phyloP scores from a whole-genome alignment of 192 early-diverging fungal species.

The Linnemannia exigua region DNA sequence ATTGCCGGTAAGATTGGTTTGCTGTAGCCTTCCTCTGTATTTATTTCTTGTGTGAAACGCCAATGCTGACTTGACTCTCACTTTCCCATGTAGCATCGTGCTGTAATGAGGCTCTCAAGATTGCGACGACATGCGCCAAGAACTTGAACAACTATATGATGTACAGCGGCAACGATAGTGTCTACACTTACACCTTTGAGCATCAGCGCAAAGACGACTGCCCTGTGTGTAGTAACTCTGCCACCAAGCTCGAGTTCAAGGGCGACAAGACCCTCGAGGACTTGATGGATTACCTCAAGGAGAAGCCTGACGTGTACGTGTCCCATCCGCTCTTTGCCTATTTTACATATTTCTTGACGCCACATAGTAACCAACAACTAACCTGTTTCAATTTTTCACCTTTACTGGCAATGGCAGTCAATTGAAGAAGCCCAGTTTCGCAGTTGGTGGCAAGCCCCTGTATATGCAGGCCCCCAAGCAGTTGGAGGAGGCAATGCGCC shows the following conservation, averaged over 20 bases:
- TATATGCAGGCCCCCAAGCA: conserved; percentile 91
- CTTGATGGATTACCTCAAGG: conserved; percentile 85
- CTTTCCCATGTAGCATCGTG: conserved; percentile 77
- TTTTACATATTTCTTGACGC: neutral
- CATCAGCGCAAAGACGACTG: conserved; percentile 88
- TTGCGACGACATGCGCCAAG: conserved; percentile 83
- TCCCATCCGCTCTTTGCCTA: neutral
- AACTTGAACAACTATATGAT: conserved; percentile 97
- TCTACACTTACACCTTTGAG: conserved; percentile 93
- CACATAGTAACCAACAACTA: neutral
- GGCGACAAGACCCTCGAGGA: conserved; percentile 79
- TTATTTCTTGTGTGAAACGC: neutral
- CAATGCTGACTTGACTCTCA: conserved; percentile 4
- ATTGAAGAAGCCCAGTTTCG: conserved; percentile 89
- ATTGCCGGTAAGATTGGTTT: conserved; percentile 64
- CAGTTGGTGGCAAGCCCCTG: conserved; percentile 66
- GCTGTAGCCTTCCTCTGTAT: neutral
- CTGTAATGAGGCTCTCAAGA: conserved; percentile 95
- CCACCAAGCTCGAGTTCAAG: conserved; percentile 64
- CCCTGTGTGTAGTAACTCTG: conserved; percentile 88
- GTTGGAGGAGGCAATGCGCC: conserved; percentile 85
- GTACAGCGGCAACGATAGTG: conserved; percentile 92
- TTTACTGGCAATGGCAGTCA: conserved; percentile 64
- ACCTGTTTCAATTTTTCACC: neutral
- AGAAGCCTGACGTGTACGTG: conserved; percentile 78